Base-by-base conservation (phyloP, 2,329 filamentous ascomycete genomes). In the Penicillium decumbens region DNA sequence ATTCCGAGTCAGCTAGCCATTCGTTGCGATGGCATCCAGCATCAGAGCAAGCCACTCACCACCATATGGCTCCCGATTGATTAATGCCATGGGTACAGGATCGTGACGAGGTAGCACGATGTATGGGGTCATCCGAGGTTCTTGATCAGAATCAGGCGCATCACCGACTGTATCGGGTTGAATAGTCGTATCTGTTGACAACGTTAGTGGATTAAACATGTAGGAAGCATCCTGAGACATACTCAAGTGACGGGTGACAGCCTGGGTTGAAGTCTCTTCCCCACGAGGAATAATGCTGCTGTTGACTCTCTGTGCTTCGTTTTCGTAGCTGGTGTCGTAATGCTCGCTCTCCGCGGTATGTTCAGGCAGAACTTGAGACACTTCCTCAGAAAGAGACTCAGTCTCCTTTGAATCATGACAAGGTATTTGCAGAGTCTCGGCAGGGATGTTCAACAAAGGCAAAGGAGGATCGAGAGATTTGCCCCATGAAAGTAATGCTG, bases 401-500 rank as follows among this genome's bases (percentile, higher is more conserved):
- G 43, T 28, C 2, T 43, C 29, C 15, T 53, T 28, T n/a, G 47
- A 18, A 25, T 53, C 45, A n/a, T 61, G 59, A 35, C 59, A 62
- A 6, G 65, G 61, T 6, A 60, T 56, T 0, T 55, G 50, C 3
- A 56, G 51, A 37, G 41, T 54, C 3, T 67, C 66, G 3, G 81
- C 81, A 0, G 80, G 78, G 1, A 69, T 72, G n/a, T 72, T 66
- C 13, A 78, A 66, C 45, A 73, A 78, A 4, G 84, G 84, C 6
- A 87, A 64, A 0, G 80, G 75, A 1, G 84, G 83, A 0, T 82
- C 70, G 0, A 89, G 63, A 1, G 71, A 69, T 51, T 82, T 83
- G 55, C 84, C 75, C 87, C 87, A 92, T 0, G 83, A 85, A 6
- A 90, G 76, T 33, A 90, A 65, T 0, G 85, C 84, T 55, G 84